Conservation (phyloP, 2,329 filamentous ascomycete genomes). For the Aspergillus calidoustus region DNA sequence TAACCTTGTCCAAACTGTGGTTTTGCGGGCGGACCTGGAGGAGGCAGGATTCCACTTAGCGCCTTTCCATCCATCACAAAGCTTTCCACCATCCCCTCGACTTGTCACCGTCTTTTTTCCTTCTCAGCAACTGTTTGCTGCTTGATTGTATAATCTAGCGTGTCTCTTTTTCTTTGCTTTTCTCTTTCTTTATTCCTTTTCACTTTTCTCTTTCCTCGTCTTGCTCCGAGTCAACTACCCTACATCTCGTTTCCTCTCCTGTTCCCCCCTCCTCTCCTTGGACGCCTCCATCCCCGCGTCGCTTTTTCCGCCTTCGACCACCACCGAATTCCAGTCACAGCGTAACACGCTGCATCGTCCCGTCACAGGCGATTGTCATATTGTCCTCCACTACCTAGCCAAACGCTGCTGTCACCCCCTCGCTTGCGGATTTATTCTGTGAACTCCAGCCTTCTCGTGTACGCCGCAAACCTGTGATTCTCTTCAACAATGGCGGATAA, state of each 20-base stretch:
- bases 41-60: constrained; percentile 26
- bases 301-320: constrained; percentile 31
- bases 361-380: constrained; percentile 28
- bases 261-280: constrained; percentile 26
- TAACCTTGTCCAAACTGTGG: constrained; percentile 18
- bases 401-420: constrained; percentile 24
- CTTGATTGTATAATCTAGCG: constrained; percentile 26
- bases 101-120: constrained; percentile 21
- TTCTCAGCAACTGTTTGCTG: constrained; percentile 19
- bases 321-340: constrained; percentile 28
- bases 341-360: constrained; percentile 32
- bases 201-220: constrained; percentile 16
- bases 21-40: constrained; percentile 23
- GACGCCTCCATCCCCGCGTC: constrained; percentile 31
- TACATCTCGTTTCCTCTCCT: constrained; percentile 26
- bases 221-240: constrained; percentile 16
- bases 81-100: constrained; percentile 22
- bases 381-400: constrained; percentile 20
- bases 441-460: constrained; percentile 27
- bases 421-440: constrained; percentile 28
- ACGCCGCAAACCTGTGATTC: constrained; percentile 27
- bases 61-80: constrained; percentile 26
- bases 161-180: constrained; percentile 22
- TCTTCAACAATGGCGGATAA: constrained; percentile 74
- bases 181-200: constrained; percentile 26